Evolutionary conservation across 192 early-diverging fungal genomes (phyloP).

Genomic region (Backusella australiensis): DNA sequence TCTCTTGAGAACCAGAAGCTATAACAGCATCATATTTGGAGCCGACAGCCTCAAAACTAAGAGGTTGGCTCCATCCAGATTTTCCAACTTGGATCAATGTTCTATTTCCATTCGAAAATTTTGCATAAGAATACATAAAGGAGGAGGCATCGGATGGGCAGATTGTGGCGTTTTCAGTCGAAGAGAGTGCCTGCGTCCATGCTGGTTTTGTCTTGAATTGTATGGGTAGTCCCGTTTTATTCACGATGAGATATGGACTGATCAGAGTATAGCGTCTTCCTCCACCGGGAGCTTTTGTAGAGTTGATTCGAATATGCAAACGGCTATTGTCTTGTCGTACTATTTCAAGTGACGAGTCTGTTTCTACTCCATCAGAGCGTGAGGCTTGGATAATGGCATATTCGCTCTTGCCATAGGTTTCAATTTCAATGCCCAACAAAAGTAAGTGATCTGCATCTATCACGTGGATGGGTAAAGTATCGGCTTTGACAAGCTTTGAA

Average conservation of each 20-base stretch:
- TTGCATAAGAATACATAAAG: slow-evolving; percentile 94
- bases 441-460: not conserved
- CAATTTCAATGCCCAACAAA: not conserved
- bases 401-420: slow-evolving; percentile 7
- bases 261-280: slow-evolving; percentile 63
- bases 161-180: slow-evolving; percentile 56
- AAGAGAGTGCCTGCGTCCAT: slow-evolving; percentile 71
- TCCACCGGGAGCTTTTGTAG: slow-evolving; percentile 26
- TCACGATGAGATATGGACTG: slow-evolving; percentile 79
- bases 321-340: not conserved
- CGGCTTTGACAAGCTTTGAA: not conserved
- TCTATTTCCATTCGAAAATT: slow-evolving; percentile 80
- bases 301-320: slow-evolving; percentile 8
- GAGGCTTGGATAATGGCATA: not conserved
- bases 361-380: slow-evolving; percentile 40
- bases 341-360: slow-evolving; percentile 54
- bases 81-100: slow-evolving; percentile 70
- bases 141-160: slow-evolving; percentile 44
- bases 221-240: slow-evolving; percentile 67
- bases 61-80: slow-evolving; percentile 81
- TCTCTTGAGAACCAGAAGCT: slow-evolving; percentile 45
- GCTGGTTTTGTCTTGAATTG: slow-evolving; percentile 66
- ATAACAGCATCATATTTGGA: slow-evolving; percentile 77
- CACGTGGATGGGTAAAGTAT: slow-evolving; percentile 1
- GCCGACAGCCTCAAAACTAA: slow-evolving; percentile 96